Percentiles rank a stretch among this genome's conserved stretches.
phyloP scores from a whole-genome alignment of 73 alveolate species.

The Loxodes magnus region DNA sequence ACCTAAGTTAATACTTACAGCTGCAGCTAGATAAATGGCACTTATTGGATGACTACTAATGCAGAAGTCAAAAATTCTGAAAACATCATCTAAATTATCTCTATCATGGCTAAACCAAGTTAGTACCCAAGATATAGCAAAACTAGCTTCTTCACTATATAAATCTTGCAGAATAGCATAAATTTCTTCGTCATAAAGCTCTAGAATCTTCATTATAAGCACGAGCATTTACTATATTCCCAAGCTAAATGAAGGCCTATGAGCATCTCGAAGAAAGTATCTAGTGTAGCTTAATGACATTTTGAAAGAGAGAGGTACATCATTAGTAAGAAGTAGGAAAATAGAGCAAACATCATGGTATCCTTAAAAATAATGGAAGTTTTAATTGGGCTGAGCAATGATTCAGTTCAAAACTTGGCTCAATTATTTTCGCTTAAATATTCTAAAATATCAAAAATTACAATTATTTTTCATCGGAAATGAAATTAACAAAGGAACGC shows the following conservation, averaged over 20 bases:
- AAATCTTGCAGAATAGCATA: constrained; percentile 9
- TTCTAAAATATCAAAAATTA: constrained; percentile 1
- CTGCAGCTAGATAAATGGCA: constrained; percentile 24
- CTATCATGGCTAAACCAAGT: constrained; percentile 51
- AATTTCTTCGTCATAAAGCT: constrained; percentile 13
- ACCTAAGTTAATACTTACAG: too few species aligned
- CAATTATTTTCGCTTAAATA: constrained; percentile 16
- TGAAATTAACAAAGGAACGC: constrained; percentile 18
- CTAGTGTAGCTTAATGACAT: background rate
- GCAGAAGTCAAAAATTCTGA: constrained; percentile 23
- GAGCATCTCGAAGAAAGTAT: constrained; percentile 5
- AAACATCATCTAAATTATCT: constrained; percentile 12
- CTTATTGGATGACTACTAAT: constrained; percentile 30
- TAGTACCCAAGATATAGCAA: constrained; percentile 37
- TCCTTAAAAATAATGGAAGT: constrained; percentile 26
- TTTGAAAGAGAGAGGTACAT: background rate
- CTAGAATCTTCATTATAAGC: constrained; percentile 15
- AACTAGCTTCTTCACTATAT: constrained; percentile 20
- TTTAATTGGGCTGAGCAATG: background rate
- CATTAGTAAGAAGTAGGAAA: background rate
- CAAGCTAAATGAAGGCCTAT: constrained; percentile 16
- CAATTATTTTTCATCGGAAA: background rate
- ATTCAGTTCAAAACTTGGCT: constrained; percentile 8
- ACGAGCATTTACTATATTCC: constrained; percentile 34
- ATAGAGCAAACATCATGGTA: constrained; percentile 27